These are phyloP conservation scores for Akanthomyces muscarius DNA, from an alignment of 2,329 filamentous ascomycete genomes.

Conservation along the genomic window DNA sequence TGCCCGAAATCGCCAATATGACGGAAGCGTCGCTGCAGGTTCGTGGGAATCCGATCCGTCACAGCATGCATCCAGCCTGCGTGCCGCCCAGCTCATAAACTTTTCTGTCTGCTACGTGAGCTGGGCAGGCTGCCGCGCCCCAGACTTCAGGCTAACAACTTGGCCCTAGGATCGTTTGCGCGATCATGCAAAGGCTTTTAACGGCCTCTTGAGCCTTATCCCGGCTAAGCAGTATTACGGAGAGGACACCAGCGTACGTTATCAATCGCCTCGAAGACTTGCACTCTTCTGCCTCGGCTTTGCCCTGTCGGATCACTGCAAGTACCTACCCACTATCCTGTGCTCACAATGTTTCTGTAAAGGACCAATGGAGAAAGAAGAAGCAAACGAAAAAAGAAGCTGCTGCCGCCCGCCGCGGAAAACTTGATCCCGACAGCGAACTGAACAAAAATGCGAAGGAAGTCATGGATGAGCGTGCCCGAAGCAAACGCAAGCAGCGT, in stretches of 20 bases:
- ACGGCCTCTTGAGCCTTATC: slow-evolving; percentile 81
- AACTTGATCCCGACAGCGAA: slow-evolving; percentile 84
- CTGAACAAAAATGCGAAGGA: slow-evolving; percentile 81
- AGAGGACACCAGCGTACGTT: slow-evolving; percentile 75
- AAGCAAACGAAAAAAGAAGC: slow-evolving; percentile 94
- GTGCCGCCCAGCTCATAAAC: slow-evolving; percentile 1
- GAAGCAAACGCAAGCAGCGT: slow-evolving; percentile 76
- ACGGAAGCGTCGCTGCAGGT: slow-evolving; percentile 46
- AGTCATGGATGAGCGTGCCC: slow-evolving; percentile 75
- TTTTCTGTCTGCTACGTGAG: slow-evolving; percentile 4
- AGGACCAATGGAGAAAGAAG: slow-evolving; percentile 91
- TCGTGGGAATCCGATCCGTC: slow-evolving; percentile 29
- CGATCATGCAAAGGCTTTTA: slow-evolving; percentile 69
- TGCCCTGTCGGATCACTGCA: slow-evolving; percentile 13
- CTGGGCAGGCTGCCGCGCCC: not conserved
- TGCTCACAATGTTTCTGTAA: slow-evolving; percentile 13
- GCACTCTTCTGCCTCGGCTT: slow-evolving; percentile 10
- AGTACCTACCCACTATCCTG: not conserved
- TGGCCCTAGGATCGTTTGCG: slow-evolving; percentile 50
- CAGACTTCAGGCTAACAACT: slow-evolving; percentile 1
- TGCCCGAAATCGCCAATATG: slow-evolving; percentile 30
- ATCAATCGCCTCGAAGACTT: slow-evolving; percentile 14
- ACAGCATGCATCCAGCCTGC: slow-evolving; percentile 9
- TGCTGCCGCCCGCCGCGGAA: slow-evolving; percentile 75
- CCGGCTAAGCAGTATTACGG: slow-evolving; percentile 89